A percentile compares a stretch with the other conserved stretches of the same genome.
Conservation (phyloP, 345 rosid species). For the Arabis hirsuta region DNA sequence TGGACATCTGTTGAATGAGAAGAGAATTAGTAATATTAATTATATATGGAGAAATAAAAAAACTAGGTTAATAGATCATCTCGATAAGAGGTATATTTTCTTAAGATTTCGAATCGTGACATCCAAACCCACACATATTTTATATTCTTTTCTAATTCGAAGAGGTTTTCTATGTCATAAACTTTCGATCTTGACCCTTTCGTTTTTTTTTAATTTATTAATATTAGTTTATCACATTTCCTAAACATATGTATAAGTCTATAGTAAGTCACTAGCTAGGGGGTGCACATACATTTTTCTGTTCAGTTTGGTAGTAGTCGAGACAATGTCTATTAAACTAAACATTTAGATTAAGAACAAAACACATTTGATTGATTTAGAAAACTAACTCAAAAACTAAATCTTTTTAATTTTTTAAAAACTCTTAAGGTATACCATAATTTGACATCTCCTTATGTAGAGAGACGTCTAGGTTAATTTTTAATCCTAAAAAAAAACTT, state of each 20-base stretch:
- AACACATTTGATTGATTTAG: no score
- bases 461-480: no score
- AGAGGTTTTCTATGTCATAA: background rate
- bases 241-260: background rate
- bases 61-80: background rate
- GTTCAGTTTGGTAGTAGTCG: constrained; percentile 1
- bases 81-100: background rate
- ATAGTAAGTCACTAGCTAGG: background rate
- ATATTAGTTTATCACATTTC: background rate
- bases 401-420: no score
- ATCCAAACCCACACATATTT: constrained; percentile 19
- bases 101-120: constrained; percentile 18
- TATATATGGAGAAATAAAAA: constrained; percentile 7
- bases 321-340: no score
- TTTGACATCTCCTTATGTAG: no score
- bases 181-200: background rate
- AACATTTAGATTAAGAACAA: no score
- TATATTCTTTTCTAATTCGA: constrained; percentile 19
- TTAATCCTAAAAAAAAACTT: no score
- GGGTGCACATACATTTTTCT: constrained; percentile 2
- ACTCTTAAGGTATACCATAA: no score
- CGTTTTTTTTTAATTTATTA: background rate
- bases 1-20: constrained; percentile 24
- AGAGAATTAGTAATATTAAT: background rate
- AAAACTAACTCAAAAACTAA: no score